Base-by-base conservation (phyloP, 1,284 basidiomycete species). In the Apiotrichum porosum region DNA sequence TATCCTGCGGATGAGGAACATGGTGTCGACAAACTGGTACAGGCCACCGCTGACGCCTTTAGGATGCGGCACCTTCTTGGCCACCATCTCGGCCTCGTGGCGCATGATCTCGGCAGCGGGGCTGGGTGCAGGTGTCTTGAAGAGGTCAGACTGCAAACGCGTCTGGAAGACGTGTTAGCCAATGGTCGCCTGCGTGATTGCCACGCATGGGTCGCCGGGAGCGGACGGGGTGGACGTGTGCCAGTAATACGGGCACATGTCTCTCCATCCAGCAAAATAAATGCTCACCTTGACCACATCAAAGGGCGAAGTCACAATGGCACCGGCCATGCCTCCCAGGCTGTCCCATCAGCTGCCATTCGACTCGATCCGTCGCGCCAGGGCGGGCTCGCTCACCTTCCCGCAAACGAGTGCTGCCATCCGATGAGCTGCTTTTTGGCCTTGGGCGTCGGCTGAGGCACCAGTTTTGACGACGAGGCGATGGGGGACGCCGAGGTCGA, bases 321-420 rank as follows among this genome's bases (percentile, higher is more conserved):
- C 92, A 37, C 94, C 95, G 65, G 90, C 90, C 93, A 98, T 97
- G 21, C 94, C 94, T 17, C 94, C 95, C 10, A 94, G 76, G 24
- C 93, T 94, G 58, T 28, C 6, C 17, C 36, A 32, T 49, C 55
- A 49, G 47, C 17, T 15, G 14, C 6, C 6, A 6, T 12, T 9
- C 21, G 18, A 23, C 22, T 43, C 13, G 12, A 13, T 37, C 31
- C 19, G n/a, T n/a, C n/a, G n/a, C n/a, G n/a, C n/a, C n/a, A n/a
- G n/a, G n/a, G n/a, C n/a, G n/a, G n/a, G n/a, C n/a, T n/a, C n/a
- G n/a, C 85, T 71, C 61, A 90, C 89, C 87, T 88, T 74, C 89
- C 89, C 35, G 86, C 88, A 14, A 86, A 77, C 54, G 89, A 85
- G 64, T 92, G 88, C 52, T 82, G 82, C 84, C 84, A 88, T 77